These are phyloP conservation scores for Athelia sp. DNA, from an alignment of 1,284 basidiomycete species.

Conservation along the genomic window DNA sequence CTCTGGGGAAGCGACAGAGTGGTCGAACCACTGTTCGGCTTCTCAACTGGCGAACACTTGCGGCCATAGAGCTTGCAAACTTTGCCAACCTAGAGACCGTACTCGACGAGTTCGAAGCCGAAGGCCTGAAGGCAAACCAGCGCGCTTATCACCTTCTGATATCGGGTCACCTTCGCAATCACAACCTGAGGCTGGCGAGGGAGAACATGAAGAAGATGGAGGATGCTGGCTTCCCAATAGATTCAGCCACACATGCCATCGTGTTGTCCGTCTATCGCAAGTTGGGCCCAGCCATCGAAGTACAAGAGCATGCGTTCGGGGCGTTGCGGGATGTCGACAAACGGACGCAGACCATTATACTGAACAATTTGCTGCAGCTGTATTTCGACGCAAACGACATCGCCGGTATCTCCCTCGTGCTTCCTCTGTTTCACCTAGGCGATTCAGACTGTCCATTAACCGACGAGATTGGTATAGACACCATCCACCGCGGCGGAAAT, in stretches of 20 bases:
- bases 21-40: conserved; percentile 47
- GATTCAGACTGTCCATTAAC: neutral
- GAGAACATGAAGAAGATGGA: conserved; percentile 49
- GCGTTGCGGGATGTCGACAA: conserved; percentile 35
- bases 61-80: conserved; percentile 46
- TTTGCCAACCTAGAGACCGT: conserved; percentile 41
- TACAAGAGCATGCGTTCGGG: conserved; percentile 47
- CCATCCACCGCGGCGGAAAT: conserved; percentile 24
- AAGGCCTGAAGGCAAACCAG: conserved; percentile 42
- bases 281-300: conserved; percentile 51
- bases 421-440: conserved; percentile 42
- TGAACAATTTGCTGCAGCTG: conserved; percentile 63
- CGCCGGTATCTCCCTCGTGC: conserved; percentile 34
- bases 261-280: conserved; percentile 54
- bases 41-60: conserved; percentile 64
- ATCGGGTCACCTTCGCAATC: conserved; percentile 62
- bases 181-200: conserved; percentile 52
- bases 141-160: conserved; percentile 65
- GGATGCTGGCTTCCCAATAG: conserved; percentile 44
- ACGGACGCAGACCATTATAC: conserved; percentile 38
- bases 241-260: conserved; percentile 53
- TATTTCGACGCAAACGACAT: conserved; percentile 54
- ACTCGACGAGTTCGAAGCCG: conserved; percentile 43
- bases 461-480: conserved; percentile 22
- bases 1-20: conserved; percentile 39